Percentiles rank a stretch among this genome's conserved stretches.
These are phyloP conservation scores for Tolypocladium inflatum DNA, from an alignment of 2,329 filamentous ascomycete genomes.

Conservation along the genomic window DNA sequence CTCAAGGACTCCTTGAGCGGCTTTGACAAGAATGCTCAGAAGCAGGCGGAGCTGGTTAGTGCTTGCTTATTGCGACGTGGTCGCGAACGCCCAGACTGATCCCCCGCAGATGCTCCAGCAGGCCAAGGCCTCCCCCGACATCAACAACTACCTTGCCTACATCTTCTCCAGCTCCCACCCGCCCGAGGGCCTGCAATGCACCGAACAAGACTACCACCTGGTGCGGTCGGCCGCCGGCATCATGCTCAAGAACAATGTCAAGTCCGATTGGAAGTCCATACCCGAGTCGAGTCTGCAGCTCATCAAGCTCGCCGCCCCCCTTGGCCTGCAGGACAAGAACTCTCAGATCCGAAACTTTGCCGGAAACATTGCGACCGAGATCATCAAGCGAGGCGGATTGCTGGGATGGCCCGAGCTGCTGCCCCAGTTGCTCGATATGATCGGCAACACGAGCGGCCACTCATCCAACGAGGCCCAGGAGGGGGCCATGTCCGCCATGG, in stretches of 20 bases:
- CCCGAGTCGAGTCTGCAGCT: conserved; percentile 63
- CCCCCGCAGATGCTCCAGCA: conserved; percentile 74
- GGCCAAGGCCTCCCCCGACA: conserved; percentile 80
- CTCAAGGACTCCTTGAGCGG: conserved; percentile 88
- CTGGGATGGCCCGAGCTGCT: conserved; percentile 87
- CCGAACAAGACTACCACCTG: conserved; percentile 55
- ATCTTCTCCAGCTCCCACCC: conserved; percentile 66
- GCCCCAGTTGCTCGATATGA: conserved; percentile 68
- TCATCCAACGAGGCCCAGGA: conserved; percentile 69
- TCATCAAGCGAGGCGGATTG: conserved; percentile 75
- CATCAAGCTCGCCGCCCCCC: conserved; percentile 69
- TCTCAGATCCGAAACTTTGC: conserved; percentile 79
- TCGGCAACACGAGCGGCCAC: conserved; percentile 63
- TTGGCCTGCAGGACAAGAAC: conserved; percentile 73
- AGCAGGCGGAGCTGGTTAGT: conserved; percentile 79
- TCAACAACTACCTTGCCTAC: conserved; percentile 95
- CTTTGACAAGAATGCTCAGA: conserved; percentile 69
- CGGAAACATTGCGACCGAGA: conserved; percentile 88
- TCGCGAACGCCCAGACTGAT: conserved; percentile 2
- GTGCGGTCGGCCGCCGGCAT: conserved; percentile 82
- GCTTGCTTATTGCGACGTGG: background rate
- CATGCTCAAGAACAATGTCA: conserved; percentile 93
- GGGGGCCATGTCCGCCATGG: conserved; percentile 83
- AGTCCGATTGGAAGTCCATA: conserved; percentile 64
- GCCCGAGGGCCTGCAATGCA: conserved; percentile 50